A percentile compares a stretch with the other conserved stretches of the same genome.
phyloP scores from a whole-genome alignment of 495 filamentous ascomycete genomes.

The Daldinia vernicosa region DNA sequence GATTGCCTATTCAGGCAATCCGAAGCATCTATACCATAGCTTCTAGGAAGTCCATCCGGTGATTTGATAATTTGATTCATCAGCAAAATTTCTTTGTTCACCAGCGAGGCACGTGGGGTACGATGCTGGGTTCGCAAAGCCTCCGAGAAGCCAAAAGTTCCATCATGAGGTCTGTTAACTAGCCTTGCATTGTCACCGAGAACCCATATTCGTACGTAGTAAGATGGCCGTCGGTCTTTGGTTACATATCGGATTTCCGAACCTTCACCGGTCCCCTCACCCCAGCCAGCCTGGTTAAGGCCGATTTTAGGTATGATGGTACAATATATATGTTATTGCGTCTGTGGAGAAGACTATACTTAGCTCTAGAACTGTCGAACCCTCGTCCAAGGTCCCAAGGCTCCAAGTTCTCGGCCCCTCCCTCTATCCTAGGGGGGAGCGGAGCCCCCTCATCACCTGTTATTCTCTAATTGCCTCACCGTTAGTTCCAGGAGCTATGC shows the following conservation, averaged over 20 bases:
- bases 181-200: slow-evolving; percentile 21
- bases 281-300: slow-evolving; percentile 27
- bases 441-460: slow-evolving; percentile 28
- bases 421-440: slow-evolving; percentile 24
- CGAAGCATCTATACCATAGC: slow-evolving; percentile 26
- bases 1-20: slow-evolving; percentile 41
- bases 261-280: slow-evolving; percentile 35
- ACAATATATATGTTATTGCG: slow-evolving; percentile 28
- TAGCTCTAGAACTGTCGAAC: slow-evolving; percentile 36
- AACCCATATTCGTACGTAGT: slow-evolving; percentile 17
- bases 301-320: slow-evolving; percentile 10
- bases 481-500: slow-evolving; percentile 25
- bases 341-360: slow-evolving; percentile 29
- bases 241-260: slow-evolving; percentile 32
- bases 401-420: slow-evolving; percentile 30
- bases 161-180: slow-evolving; percentile 17
- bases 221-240: slow-evolving; percentile 15
- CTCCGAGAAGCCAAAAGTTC: neutral
- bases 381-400: slow-evolving; percentile 22
- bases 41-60: slow-evolving; percentile 16
- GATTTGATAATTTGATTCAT: no score
- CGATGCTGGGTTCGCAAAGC: slow-evolving; percentile 11
- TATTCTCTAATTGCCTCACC: slow-evolving; percentile 27
- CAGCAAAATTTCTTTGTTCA: slow-evolving; percentile 26
- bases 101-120: slow-evolving; percentile 21